phyloP scores from a whole-genome alignment of 2,329 filamentous ascomycete genomes.

The Beauveria bassiana region DNA sequence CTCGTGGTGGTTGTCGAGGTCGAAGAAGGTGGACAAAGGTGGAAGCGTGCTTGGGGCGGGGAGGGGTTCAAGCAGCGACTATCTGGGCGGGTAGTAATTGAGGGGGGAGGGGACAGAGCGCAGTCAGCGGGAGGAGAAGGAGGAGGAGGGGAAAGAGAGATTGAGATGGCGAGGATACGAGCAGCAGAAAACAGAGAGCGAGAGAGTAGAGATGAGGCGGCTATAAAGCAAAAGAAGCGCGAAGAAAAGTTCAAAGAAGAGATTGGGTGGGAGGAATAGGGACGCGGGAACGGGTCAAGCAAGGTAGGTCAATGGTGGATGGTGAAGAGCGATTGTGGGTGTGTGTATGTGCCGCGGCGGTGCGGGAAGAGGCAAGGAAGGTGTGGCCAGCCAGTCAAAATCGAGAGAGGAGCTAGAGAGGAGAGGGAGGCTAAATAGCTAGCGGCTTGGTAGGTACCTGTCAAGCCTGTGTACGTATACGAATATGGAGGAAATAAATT shows the following conservation, averaged over 20 bases:
- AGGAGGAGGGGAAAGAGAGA: not conserved
- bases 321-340: not conserved
- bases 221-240: slow-evolving; percentile 1
- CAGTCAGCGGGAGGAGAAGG: not conserved
- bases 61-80: slow-evolving; percentile 3
- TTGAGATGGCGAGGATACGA: not conserved
- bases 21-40: not conserved
- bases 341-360: not conserved
- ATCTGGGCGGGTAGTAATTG: not conserved
- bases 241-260: not conserved
- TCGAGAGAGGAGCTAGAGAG: not conserved
- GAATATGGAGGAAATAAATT: too few species aligned
- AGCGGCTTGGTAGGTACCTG: not conserved
- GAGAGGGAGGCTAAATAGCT: not conserved
- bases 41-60: not conserved
- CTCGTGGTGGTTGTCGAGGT: not conserved
- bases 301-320: not conserved
- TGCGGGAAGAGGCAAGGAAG: not conserved
- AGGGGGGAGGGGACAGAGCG: not conserved
- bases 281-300: not conserved
- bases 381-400: not conserved
- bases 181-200: not conserved
- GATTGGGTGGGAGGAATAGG: not conserved
- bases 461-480: too few species aligned
- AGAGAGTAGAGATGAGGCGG: not conserved